Base-by-base conservation (phyloP, 1,284 basidiomycete species). In the Bjerkandera adusta region DNA sequence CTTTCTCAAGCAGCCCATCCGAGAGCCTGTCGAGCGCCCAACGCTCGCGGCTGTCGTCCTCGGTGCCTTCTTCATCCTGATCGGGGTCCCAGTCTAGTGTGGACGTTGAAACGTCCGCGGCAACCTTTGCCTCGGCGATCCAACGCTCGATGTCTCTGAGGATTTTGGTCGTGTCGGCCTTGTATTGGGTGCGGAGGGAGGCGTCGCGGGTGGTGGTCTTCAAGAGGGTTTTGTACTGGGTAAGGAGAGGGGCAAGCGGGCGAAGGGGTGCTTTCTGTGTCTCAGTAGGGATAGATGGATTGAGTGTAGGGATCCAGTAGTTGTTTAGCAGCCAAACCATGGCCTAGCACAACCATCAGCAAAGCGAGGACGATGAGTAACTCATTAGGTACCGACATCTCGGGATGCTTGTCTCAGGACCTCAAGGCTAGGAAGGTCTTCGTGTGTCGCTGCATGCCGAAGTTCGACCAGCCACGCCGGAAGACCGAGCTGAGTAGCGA, bases 391-490 rank as follows among this genome's bases (percentile, higher is more conserved):
- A 43, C 72, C 57, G 52, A 88, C 89, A 72, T 90, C 82, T 49
- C 75, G 70, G 15, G 87, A 78, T 0, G 85, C 92, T 45, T 91
- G 79, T 45, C 88, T 77, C 8, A 97, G 75, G 5, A 95, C 69
- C 39, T 83, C 79, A 2, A 98, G 71, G 52, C 89, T 89, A 0
- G 96, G 97, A 13, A 99, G 69, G 54, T 97, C 92, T 60, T 99
- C 96, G 62, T 99, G 96, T 2, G 96, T 99, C 7, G 92, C 91
- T 22, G 92, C 88, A 69, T 99, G 96, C 29, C 96, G 78, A 4
- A 99, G 73, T 54, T 97, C 91, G n/a, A 99, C 94, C 15, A 99
- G 76, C 81, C 89, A 93, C 1, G 77, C 69, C 0, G 97, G 97
- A 2, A 99, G 71, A 0, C 87, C 88, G 20, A 99, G 78, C 52